Evolutionary conservation across 805 yeast genomes (phyloP), one percentile per base, ranked within the genome.

Genomic region (Candida maesae): DNA sequence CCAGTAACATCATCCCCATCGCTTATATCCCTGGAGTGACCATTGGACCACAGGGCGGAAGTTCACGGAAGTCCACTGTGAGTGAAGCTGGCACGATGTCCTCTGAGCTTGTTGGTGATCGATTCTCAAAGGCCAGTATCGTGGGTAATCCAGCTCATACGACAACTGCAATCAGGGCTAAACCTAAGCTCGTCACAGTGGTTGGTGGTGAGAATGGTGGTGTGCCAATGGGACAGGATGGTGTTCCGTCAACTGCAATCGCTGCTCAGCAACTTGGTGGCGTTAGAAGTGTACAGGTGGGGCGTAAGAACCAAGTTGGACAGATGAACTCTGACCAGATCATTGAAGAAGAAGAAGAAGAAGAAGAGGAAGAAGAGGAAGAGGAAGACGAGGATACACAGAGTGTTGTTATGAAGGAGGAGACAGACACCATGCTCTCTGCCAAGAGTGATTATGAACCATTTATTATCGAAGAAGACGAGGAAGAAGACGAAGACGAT

Each of bases 21-120:
- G 95, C 95, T 3, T 90, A 89, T 58, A 86, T 90, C 45, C 98
- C 97, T 0, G 97, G 97, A 27, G 96, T 89, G 33, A 85, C 89
- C 5, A 77, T 79, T 17, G 68, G 82, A 19, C 71, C 46, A 10
- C 40, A 31, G 41, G 14, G 52, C 2, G 40, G 28, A 11, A 25
- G 33, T 45, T 58, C 36, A 52, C 71, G 41, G 58, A 61, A 36
- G 51, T 70, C 41, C 52, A 68, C 51, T 50, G 44, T 46, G 1
- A 49, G 51, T 10, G 47, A 43, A 8, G 32, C 44, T 1, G 43
- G 39, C 12, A 47, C 56, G 2, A 33, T 49, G 15, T 47, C 50
- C 18, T 46, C 59, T 2, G 57, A 51, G 2, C 9, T 47, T 14
- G 28, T 63, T 18, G 68, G 68, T 16, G 67, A 64, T 46, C 59